These are phyloP conservation scores for Xylaria flabelliformis DNA, from an alignment of 495 filamentous ascomycete genomes.

Conservation along the genomic window DNA sequence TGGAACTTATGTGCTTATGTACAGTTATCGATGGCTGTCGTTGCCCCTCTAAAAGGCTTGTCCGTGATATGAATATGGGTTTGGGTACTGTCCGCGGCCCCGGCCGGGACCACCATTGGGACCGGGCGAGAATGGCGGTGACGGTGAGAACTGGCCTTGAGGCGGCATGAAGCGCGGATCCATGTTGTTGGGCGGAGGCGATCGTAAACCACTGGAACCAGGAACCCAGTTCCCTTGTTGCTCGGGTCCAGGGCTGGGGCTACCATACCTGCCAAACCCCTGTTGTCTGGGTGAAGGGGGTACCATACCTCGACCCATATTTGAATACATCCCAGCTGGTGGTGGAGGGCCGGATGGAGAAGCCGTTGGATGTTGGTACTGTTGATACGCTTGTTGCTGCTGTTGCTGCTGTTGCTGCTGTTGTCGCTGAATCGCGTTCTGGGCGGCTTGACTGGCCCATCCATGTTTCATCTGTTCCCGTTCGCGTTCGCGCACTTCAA, in stretches of 20 bases:
- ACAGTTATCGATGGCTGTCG: neutral
- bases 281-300: slow-evolving; percentile 31
- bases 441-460: slow-evolving; percentile 72
- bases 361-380: slow-evolving; percentile 43
- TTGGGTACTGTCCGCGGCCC: slow-evolving; percentile 40
- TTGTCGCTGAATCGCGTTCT: slow-evolving; percentile 78
- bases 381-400: slow-evolving; percentile 59
- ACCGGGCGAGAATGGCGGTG: slow-evolving; percentile 21
- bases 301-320: slow-evolving; percentile 34
- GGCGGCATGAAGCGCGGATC: slow-evolving; percentile 36
- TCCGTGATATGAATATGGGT: slow-evolving; percentile 44
- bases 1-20: slow-evolving; percentile 3
- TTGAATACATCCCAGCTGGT: slow-evolving; percentile 44
- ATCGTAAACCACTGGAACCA: slow-evolving; percentile 40
- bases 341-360: slow-evolving; percentile 34
- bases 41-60: slow-evolving; percentile 46
- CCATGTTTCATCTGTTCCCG: slow-evolving; percentile 74
- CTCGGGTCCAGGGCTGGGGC: slow-evolving; percentile 31
- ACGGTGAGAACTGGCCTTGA: slow-evolving; percentile 39
- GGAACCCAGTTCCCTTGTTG: slow-evolving; percentile 38
- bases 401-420: slow-evolving; percentile 62
- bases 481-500: slow-evolving; percentile 77
- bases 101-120: slow-evolving; percentile 14
- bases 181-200: slow-evolving; percentile 37
- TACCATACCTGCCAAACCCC: slow-evolving; percentile 28